These are phyloP conservation scores for Phenoliferia sp. DNA, from an alignment of 1,284 basidiomycete genomes.

Conservation along the genomic window DNA sequence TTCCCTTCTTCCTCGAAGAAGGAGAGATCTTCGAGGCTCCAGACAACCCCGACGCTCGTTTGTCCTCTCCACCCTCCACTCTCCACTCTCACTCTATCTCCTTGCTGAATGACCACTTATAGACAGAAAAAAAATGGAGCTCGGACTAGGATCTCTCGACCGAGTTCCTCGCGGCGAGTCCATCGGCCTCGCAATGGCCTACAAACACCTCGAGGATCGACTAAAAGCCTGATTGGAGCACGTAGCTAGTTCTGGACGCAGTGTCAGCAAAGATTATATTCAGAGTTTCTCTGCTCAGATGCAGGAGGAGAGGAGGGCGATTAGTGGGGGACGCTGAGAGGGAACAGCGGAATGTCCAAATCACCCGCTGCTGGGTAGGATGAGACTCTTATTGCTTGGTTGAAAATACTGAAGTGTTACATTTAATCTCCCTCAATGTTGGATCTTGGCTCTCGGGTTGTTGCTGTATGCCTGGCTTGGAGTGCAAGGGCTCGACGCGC, in stretches of 20 bases:
- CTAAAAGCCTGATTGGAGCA: constrained; percentile 43
- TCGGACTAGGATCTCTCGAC: constrained; percentile 42
- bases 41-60: constrained; percentile 31
- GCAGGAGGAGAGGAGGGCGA: background rate
- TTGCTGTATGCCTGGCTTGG: too few species aligned
- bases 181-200: constrained; percentile 42
- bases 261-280: constrained; percentile 41
- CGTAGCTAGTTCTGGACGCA: constrained; percentile 40
- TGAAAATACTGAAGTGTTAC: too few species aligned
- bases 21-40: constrained; percentile 44
- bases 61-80: constrained; percentile 1
- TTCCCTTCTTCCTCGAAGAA: constrained; percentile 42
- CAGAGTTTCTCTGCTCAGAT: constrained; percentile 36
- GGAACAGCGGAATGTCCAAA: too few species aligned
- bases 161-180: constrained; percentile 43
- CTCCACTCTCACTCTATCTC: background rate
- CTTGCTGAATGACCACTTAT: too few species aligned
- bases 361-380: too few species aligned
- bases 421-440: too few species aligned
- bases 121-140: constrained; percentile 41
- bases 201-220: constrained; percentile 40
- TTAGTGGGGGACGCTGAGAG: background rate
- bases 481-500: too few species aligned
- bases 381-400: too few species aligned
- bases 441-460: too few species aligned